Evolutionary conservation across 163 green algal genomes (phyloP).

Genomic region (Scenedesmus sp.): DNA sequence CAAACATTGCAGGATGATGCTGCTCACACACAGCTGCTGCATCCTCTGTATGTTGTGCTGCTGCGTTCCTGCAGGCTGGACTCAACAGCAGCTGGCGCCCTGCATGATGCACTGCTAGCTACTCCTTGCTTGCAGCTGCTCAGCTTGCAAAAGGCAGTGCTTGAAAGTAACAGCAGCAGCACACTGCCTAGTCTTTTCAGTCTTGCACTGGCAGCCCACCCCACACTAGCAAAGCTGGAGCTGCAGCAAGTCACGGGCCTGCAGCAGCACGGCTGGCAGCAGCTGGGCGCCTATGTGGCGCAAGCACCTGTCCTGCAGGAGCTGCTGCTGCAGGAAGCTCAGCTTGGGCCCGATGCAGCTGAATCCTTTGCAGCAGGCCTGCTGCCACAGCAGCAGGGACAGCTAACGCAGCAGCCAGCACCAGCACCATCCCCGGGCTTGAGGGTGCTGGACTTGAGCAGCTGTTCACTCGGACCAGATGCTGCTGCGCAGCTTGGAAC

Average conservation of each 20-base stretch:
- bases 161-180: conserved; percentile 15
- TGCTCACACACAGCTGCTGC: too few relatives aligned
- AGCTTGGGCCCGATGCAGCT: background rate
- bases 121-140: background rate
- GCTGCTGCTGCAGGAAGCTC: background rate
- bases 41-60: background rate
- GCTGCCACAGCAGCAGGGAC: background rate
- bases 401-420: background rate
- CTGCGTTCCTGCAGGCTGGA: conserved; percentile 1
- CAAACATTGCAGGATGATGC: too few relatives aligned
- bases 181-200: background rate
- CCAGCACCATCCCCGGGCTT: background rate
- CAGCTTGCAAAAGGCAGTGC: background rate
- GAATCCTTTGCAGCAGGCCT: background rate
- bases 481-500: background rate
- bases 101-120: background rate
- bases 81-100: background rate
- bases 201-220: background rate
- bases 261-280: background rate
- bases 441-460: background rate
- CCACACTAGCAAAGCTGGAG: background rate
- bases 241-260: conserved; percentile 2
- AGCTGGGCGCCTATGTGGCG: background rate
- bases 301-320: background rate
- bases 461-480: background rate